Evolutionary conservation across 164 flowering plant species (phyloP).

Genomic region (Magnolia kwangsiensis): DNA sequence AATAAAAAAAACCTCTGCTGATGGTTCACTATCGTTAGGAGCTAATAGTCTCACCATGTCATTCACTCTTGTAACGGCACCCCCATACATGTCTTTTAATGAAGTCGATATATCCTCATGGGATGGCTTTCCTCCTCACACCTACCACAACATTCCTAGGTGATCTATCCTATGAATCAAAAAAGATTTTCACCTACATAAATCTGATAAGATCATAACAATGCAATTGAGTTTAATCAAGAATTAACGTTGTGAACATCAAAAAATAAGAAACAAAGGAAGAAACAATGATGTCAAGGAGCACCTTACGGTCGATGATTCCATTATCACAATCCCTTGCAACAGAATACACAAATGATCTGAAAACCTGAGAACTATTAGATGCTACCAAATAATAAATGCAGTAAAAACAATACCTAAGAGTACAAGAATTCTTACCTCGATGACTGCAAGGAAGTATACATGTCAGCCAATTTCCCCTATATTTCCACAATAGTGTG

Average conservation of each 20-base stretch:
- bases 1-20: too few relatives aligned
- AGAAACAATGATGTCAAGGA: slow-evolving; percentile 1
- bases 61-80: too few relatives aligned
- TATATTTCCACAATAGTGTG: slow-evolving; percentile 25
- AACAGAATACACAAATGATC: slow-evolving; percentile 93
- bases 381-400: slow-evolving; percentile 1
- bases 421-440: slow-evolving; percentile 40
- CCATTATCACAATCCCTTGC: slow-evolving; percentile 95
- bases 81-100: too few relatives aligned
- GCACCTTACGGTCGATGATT: slow-evolving; percentile 71
- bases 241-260: background rate
- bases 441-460: slow-evolving; percentile 90
- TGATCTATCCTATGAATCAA: too few relatives aligned
- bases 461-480: slow-evolving; percentile 99
- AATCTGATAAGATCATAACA: too few relatives aligned
- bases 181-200: too few relatives aligned
- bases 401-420: background rate
- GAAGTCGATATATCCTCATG: too few relatives aligned
- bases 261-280: background rate
- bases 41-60: too few relatives aligned
- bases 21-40: too few relatives aligned
- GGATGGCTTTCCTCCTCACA: too few relatives aligned
- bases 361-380: slow-evolving; percentile 25
- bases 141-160: too few relatives aligned
- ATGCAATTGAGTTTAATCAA: too few relatives aligned